Evolutionary conservation across 2,329 filamentous ascomycete species (phyloP).

Genomic region (Alternaria triticina): DNA sequence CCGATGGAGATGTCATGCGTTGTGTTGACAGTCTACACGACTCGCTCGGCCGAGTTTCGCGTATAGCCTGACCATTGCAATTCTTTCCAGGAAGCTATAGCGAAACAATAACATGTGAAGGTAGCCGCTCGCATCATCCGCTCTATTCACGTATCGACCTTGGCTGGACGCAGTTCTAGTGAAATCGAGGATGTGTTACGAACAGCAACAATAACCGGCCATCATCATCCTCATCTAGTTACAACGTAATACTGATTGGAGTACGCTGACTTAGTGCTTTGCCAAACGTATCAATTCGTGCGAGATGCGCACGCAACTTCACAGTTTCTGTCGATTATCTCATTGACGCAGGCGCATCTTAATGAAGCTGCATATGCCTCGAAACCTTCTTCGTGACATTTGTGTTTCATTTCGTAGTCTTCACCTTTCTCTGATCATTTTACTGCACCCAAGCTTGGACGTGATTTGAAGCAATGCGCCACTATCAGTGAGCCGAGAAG

Average conservation of each 20-base stretch:
- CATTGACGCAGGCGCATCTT: not conserved
- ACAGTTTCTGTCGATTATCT: not conserved
- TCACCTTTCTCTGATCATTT: not conserved
- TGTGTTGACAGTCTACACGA: not conserved
- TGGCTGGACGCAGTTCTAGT: not conserved
- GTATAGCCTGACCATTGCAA: not conserved
- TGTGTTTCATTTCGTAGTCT: not conserved
- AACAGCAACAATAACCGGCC: not conserved
- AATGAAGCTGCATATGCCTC: not conserved
- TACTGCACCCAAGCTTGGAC: not conserved
- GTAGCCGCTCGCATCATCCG: not conserved
- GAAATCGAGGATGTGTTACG: not conserved
- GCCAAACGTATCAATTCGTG: not conserved
- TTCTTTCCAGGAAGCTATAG: not conserved
- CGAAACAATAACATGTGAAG: not conserved
- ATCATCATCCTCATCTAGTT: not conserved
- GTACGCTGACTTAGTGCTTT: not conserved
- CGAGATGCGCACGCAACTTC: not conserved
- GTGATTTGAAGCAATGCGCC: not conserved
- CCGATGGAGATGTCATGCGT: not conserved
- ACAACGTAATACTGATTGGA: not conserved
- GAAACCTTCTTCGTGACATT: not conserved
- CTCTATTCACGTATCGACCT: not conserved
- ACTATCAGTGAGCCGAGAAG: not conserved
- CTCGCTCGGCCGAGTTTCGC: not conserved